Percentiles rank a stretch among this genome's conserved stretches.
Conservation (phyloP, 768 basidiomycete species). For the Calocera viscosa region DNA sequence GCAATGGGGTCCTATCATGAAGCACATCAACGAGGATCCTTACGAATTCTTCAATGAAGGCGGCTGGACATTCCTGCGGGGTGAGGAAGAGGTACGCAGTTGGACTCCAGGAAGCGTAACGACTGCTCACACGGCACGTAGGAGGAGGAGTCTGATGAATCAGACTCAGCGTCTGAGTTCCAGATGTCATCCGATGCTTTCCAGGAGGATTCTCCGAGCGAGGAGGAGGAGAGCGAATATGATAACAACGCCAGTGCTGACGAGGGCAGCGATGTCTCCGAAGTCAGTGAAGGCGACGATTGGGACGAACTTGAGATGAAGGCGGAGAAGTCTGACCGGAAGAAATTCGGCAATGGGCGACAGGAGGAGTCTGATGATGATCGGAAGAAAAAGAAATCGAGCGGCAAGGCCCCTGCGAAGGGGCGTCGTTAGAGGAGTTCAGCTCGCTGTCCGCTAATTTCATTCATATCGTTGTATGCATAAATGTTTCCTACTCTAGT, state of each 20-base stretch:
- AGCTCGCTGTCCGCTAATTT: not conserved
- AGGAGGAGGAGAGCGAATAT: conserved; percentile 44
- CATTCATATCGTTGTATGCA: not conserved
- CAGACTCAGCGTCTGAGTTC: conserved; percentile 57
- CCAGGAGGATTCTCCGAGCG: conserved; percentile 33
- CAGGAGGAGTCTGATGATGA: conserved; percentile 33
- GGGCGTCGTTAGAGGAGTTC: not conserved
- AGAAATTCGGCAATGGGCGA: conserved; percentile 25
- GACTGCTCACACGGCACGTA: not conserved
- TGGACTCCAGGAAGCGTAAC: not conserved
- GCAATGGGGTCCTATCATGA: conserved; percentile 98
- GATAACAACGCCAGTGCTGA: conserved; percentile 44
- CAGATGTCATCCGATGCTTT: conserved; percentile 37
- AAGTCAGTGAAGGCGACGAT: conserved; percentile 55
- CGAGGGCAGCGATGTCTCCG: conserved; percentile 35
- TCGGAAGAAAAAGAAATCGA: conserved; percentile 29
- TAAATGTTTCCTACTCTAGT: not conserved
- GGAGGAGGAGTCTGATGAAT: conserved; percentile 28
- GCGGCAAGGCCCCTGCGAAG: conserved; percentile 16
- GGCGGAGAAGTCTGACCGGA: conserved; percentile 65
- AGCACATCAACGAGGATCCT: conserved; percentile 91
- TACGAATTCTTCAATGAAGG: conserved; percentile 90
- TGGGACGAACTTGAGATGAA: conserved; percentile 94
- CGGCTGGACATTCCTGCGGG: conserved; percentile 88
- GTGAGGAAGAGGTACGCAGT: conserved; percentile 53